These are phyloP conservation scores for Fusarium sulawesiense DNA, from an alignment of 2,329 filamentous ascomycete species.

Conservation along the genomic window DNA sequence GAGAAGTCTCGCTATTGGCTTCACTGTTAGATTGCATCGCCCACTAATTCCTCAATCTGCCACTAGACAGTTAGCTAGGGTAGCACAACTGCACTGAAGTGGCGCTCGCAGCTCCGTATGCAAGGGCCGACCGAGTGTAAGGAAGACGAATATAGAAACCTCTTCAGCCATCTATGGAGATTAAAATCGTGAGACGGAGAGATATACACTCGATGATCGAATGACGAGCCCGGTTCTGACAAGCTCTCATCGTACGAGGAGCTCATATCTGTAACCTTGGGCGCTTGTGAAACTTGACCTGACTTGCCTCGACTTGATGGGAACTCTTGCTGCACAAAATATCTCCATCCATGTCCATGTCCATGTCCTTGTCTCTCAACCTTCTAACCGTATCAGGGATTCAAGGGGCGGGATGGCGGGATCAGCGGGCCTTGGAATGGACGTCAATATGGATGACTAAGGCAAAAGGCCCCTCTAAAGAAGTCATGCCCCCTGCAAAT, in stretches of 20 bases:
- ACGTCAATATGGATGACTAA: slow-evolving; percentile 37
- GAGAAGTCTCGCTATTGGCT: background rate
- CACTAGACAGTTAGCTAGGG: slow-evolving; percentile 15
- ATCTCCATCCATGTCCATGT: background rate
- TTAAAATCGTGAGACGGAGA: background rate
- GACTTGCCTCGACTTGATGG: background rate
- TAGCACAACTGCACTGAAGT: slow-evolving; percentile 26
- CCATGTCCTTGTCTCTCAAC: slow-evolving; percentile 7
- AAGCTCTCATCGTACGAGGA: slow-evolving; percentile 2
- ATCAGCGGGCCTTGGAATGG: slow-evolving; percentile 36
- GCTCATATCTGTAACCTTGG: background rate
- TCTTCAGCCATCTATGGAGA: background rate
- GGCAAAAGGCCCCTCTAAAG: slow-evolving; percentile 1
- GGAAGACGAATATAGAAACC: background rate
- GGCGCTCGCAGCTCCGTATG: slow-evolving; percentile 29
- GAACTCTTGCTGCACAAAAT: slow-evolving; percentile 10
- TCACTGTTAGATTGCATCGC: background rate
- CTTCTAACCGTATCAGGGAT: background rate
- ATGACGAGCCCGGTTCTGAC: background rate
- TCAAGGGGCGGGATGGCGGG: slow-evolving; percentile 16
- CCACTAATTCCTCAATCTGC: slow-evolving; percentile 1
- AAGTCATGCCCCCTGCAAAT: slow-evolving; percentile 12
- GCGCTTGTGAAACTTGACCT: slow-evolving; percentile 6
- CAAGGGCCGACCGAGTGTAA: slow-evolving; percentile 19
- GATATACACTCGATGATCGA: background rate